phyloP scores from a whole-genome alignment of 305 asterid genomes.

The Coffea humblotiana region DNA sequence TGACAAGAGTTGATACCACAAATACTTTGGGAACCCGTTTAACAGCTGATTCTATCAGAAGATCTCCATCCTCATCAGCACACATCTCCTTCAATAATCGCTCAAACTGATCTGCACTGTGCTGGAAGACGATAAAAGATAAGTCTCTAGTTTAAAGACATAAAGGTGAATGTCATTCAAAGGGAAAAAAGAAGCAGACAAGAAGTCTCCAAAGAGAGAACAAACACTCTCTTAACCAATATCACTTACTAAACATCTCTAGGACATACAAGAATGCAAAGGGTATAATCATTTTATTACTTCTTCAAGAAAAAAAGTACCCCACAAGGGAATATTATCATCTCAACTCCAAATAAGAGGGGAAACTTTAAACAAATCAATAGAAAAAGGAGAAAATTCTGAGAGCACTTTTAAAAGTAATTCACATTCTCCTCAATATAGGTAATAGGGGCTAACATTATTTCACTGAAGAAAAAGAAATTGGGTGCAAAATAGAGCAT shows the following conservation, averaged over 20 bases:
- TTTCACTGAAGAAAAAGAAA: conserved; percentile 22
- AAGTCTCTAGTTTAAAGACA: conserved; percentile 25
- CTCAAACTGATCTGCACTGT: conserved; percentile 99
- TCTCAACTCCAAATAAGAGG: not conserved
- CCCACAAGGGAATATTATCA: not conserved
- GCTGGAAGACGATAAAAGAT: conserved; percentile 67
- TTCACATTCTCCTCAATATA: not conserved
- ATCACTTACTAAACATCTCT: not conserved
- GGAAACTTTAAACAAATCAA: not conserved
- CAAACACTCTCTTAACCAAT: not conserved
- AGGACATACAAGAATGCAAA: not conserved
- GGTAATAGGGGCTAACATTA: not conserved
- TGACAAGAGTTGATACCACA: conserved; percentile 94
- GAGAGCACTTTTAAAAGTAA: not conserved
- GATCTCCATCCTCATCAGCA: conserved; percentile 98
- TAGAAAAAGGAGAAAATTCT: not conserved
- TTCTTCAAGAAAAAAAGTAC: not conserved
- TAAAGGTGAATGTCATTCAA: conserved; percentile 8
- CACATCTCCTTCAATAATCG: conserved; percentile 91
- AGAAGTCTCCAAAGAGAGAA: not conserved
- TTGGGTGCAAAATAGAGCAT: conserved; percentile 11
- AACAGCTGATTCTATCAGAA: conserved; percentile 91
- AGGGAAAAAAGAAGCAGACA: not conserved
- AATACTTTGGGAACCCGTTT: conserved; percentile 93
- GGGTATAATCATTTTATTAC: not conserved